Evolutionary conservation across 2,329 filamentous ascomycete genomes (phyloP).

Genomic region (Sclerotinia minor): DNA sequence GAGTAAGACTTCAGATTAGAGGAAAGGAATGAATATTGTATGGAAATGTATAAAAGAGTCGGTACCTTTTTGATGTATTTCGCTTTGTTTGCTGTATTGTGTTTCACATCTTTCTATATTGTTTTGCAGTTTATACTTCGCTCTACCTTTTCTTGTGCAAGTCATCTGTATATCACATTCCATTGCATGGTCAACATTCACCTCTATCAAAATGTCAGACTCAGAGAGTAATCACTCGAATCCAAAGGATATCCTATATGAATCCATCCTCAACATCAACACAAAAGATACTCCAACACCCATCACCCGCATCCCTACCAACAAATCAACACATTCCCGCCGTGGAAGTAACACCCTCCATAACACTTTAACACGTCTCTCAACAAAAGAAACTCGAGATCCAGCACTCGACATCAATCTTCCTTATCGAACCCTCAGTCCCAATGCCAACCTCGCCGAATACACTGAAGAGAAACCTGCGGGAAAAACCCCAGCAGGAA

Average conservation of each 20-base stretch:
- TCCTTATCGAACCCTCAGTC: conserved; percentile 64
- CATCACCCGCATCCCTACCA: neutral
- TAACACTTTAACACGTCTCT: conserved; percentile 18
- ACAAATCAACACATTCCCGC: neutral
- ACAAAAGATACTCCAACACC: neutral
- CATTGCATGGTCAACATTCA: conserved; percentile 1
- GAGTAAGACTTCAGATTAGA: neutral
- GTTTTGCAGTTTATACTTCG: neutral
- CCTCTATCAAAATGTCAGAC: conserved; percentile 7
- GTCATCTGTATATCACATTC: neutral
- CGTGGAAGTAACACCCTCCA: conserved; percentile 26
- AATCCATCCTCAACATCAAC: neutral
- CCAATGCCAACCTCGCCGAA: conserved; percentile 63
- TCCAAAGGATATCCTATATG: conserved; percentile 1
- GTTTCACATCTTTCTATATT: neutral
- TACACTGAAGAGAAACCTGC: conserved; percentile 61
- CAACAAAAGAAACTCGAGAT: conserved; percentile 37
- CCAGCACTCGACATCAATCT: conserved; percentile 53
- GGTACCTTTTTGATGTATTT: neutral
- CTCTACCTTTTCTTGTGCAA: neutral
- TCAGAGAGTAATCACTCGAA: conserved; percentile 9
- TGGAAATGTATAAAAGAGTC: neutral
- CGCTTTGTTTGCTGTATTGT: neutral
- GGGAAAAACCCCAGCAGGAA: conserved; percentile 54
- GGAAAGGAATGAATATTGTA: neutral